Percentiles rank a stretch among this genome's conserved stretches.
phyloP scores from a whole-genome alignment of 225 moss, liverwort and hornwort species.

The Polytrichum commune region DNA sequence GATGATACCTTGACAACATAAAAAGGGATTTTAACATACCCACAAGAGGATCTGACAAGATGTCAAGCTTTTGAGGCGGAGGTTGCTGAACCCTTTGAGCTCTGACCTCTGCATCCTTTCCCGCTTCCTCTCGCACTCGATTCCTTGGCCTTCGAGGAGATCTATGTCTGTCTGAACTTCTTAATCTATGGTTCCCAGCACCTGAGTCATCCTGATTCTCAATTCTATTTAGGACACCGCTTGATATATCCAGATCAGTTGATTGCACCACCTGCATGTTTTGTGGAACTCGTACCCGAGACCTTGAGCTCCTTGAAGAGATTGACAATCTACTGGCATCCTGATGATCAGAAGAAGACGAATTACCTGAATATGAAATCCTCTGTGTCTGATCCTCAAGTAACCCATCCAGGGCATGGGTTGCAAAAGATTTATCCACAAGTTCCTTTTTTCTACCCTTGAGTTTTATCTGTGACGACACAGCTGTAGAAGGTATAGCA shows the following conservation, averaged over 20 bases:
- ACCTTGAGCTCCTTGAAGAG: constrained; percentile 6
- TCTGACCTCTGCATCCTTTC: constrained; percentile 42
- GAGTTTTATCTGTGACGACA: no score
- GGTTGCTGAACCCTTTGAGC: constrained; percentile 32
- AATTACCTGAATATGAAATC: no score
- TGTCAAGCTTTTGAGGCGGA: constrained; percentile 4
- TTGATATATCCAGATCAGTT: neutral
- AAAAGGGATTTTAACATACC: constrained; percentile 15
- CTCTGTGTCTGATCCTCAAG: no score
- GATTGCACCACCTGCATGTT: neutral
- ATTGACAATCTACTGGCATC: neutral
- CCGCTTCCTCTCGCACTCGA: constrained; percentile 56
- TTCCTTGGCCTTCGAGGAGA: constrained; percentile 45
- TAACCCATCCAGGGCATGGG: no score
- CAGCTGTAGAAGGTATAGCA: neutral
- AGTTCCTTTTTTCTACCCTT: neutral
- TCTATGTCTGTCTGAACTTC: constrained; percentile 20
- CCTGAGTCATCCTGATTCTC: neutral
- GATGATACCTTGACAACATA: neutral
- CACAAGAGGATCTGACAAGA: constrained; percentile 15
- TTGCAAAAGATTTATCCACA: no score
- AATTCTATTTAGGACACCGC: no score
- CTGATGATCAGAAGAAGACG: no score
- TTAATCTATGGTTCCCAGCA: neutral
- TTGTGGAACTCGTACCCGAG: neutral